Base-by-base conservation (phyloP, 176 grass and related monocot species). In the Rhipidocladum racemiflorum region DNA sequence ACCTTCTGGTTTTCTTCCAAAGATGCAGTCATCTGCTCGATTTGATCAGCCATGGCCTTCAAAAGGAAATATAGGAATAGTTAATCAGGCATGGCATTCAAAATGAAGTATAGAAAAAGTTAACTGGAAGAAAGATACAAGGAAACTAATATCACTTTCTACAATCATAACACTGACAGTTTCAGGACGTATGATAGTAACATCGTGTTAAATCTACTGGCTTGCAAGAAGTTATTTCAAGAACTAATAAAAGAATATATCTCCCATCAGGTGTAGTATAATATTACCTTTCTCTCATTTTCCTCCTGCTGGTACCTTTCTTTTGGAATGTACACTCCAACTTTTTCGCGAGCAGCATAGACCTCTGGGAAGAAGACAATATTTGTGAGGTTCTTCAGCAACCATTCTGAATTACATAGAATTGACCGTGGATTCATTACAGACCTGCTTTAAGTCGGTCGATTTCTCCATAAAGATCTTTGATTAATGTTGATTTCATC, bases 401-500 rank as follows among this genome's bases (percentile, higher is more conserved):
- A 79, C 9, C 34, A 87, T 80, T 66, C 12, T 50, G 55, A 84
- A 50, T 57, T 50, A 61, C 57, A 83, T 61, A 67, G 7, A 77
- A 39, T 56, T 53, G 17, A 30, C 21, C 36, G 9, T 66, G 38
- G 25, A 75, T 46, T 62, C 16, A 66, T 63, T 74, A 83, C 62
- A 87, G 27, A 99, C 97, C 97, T 84, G 93, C 91, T 93, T 99
- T 99, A 28, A 99, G 93, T 34, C 87, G 72, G 32, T 99, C 97
- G 35, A 99, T 99, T 91, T 99, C 97, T 54, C 92, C 86, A 79
- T 99, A 99, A 28, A 99, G 91, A 90, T 99, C 97, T 90, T 99
- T 99, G 23, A 99, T 99, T 66, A 99, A 84, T 80, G 97, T 93
- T 66, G 93, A 92, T 87, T 99, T 99, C 97, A 97, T 97, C 95